Evolutionary conservation across 768 basidiomycete genomes (phyloP).

Genomic region (Suillus discolor): DNA sequence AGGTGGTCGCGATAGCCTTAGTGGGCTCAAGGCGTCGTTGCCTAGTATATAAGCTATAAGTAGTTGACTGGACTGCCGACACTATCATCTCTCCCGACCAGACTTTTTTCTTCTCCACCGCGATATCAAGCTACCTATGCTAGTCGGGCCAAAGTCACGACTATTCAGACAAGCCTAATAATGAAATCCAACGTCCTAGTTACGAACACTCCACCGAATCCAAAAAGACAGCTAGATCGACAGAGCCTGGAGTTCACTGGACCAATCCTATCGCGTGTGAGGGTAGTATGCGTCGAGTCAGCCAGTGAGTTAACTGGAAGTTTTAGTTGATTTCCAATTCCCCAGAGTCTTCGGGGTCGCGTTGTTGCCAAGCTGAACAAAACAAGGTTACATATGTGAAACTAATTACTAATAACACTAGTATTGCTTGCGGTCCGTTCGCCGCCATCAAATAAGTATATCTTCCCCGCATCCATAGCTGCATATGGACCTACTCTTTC

Average conservation of each 20-base stretch:
- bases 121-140: background rate
- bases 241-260: background rate
- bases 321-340: conserved; percentile 1
- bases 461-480: background rate
- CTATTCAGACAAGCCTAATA: background rate
- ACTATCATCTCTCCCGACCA: background rate
- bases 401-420: too few relatives aligned
- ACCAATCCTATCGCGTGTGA: background rate
- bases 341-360: conserved; percentile 5
- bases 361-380: background rate
- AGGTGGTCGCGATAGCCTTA: conserved; percentile 6
- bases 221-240: background rate
- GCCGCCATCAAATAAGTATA: conserved; percentile 1
- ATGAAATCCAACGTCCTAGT: background rate
- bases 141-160: background rate
- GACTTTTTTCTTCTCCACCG: background rate
- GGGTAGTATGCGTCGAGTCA: background rate
- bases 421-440: background rate
- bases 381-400: conserved; percentile 1
- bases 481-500: conserved; percentile 1
- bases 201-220: background rate
- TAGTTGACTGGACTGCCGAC: background rate
- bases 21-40: background rate
- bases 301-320: background rate
- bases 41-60: background rate